Evolutionary conservation across 495 filamentous ascomycete species (phyloP).

Genomic region (Halenospora varia): DNA sequence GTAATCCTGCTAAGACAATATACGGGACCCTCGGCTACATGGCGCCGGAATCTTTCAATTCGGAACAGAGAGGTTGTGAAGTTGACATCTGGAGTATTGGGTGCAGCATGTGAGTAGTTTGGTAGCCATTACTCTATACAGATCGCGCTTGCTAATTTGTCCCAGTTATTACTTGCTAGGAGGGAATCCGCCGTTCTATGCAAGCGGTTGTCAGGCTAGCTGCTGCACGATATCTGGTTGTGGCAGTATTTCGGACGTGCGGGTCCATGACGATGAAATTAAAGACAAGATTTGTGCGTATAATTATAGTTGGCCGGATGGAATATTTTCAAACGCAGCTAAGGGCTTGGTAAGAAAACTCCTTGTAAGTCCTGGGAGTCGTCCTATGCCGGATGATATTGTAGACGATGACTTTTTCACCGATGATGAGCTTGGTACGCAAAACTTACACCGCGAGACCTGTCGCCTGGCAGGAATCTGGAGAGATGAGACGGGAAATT

Average conservation of each 20-base stretch:
- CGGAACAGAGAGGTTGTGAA: not conserved
- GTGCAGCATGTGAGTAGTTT: not conserved
- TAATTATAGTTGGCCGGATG: conserved; percentile 71
- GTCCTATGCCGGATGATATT: conserved; percentile 73
- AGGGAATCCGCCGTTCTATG: not conserved
- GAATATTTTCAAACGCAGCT: conserved; percentile 40
- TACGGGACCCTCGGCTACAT: conserved; percentile 97
- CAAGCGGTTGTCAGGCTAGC: not conserved
- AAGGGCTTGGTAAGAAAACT: conserved; percentile 74
- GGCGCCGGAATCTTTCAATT: conserved; percentile 77
- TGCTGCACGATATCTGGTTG: not conserved
- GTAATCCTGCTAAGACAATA: conserved; percentile 45
- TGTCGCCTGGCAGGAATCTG: not conserved
- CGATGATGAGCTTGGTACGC: not conserved
- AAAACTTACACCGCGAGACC: not conserved
- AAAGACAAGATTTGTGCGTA: conserved; percentile 21
- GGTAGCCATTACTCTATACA: not conserved
- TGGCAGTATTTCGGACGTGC: not conserved
- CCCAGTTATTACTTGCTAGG: not conserved
- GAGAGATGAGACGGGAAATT: not conserved
- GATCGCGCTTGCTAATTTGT: not conserved
- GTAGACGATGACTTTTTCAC: conserved; percentile 77
- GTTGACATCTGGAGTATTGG: not conserved
- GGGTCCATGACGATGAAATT: conserved; percentile 1
- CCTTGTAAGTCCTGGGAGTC: conserved; percentile 64